Base-by-base conservation (phyloP, 208 protist species). In the Crithidia mellificae region DNA sequence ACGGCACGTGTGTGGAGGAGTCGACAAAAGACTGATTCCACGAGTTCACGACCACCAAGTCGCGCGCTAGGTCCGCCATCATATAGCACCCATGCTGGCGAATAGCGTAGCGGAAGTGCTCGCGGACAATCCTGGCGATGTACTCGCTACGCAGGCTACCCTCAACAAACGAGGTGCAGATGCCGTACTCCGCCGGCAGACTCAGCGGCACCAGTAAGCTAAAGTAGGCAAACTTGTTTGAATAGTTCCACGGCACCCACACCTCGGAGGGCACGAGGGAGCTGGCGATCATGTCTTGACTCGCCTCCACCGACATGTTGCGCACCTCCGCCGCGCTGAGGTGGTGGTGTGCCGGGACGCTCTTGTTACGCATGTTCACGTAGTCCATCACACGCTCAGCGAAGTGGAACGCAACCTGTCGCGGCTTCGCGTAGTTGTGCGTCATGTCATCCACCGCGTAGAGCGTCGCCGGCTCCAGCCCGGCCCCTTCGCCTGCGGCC, bases 21-120 rank as follows among this genome's bases (percentile, higher is more conserved):
- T 7, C 5, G 34, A 22, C 2, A 39, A 61, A 24, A 2, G 59
- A 69, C 53, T 83, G 81, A 36, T 74, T 77, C 76, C 81, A 87
- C 54, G 77, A 81, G 73, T 83, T 78, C 9, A 74, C 27, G 7
- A 83, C 53, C 0, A 87, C 62, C 41, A 81, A 12, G 39, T 68
- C 44, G 0, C 14, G 41, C 17, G 17, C 34, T 1, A 55, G 22
- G 56, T 87, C 74, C 34, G 83, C 70, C 34, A 87, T 46, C 57
- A 83, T 67, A 39, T 78, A 78, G 61, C 78, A 74, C 24, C 77
- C 74, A 52, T 76, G 46, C 27, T 69, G n/a, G 19, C 69, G 68
- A 49, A 83, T 58, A 32, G 77, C 69, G 43, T 67, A 63, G 14
- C 63, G 46, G 49, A 83, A 68, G 59, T 74, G 52, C n/a, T 55